Evolutionary conservation across 805 yeast genomes (phyloP).

Genomic region (Barnettozyma californica): DNA sequence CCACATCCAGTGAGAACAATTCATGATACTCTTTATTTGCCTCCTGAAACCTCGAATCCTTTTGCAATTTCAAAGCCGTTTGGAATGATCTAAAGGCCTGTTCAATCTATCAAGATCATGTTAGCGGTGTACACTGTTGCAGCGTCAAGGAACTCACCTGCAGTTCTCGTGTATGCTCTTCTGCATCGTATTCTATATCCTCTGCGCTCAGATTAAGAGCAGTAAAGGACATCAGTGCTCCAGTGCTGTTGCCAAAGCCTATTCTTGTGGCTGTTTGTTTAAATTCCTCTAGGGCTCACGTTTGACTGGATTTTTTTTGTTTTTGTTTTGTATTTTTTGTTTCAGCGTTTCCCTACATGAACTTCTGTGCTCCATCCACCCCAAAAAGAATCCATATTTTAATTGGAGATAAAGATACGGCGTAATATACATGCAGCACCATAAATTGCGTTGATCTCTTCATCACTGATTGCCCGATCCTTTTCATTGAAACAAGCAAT

Average conservation of each 20-base stretch:
- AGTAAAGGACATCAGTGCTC: constrained; percentile 52
- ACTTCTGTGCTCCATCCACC: too few species aligned
- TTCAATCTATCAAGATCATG: constrained; percentile 36
- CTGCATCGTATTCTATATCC: constrained; percentile 61
- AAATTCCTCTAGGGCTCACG: not conserved
- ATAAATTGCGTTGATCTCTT: constrained; percentile 39
- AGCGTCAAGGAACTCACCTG: constrained; percentile 39
- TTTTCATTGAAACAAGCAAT: constrained; percentile 40
- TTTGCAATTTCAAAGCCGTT: constrained; percentile 60
- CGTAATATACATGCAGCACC: constrained; percentile 44
- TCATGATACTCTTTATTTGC: constrained; percentile 55
- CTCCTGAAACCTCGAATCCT: constrained; percentile 37
- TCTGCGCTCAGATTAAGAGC: constrained; percentile 79
- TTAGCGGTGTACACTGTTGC: constrained; percentile 19
- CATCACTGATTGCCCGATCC: constrained; percentile 28
- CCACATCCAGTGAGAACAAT: constrained; percentile 63
- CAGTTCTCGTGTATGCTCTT: constrained; percentile 86
- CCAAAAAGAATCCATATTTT: too few species aligned
- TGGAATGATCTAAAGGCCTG: constrained; percentile 76
- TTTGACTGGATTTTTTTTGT: not conserved
- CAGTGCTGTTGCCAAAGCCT: not conserved
- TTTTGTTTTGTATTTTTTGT: not conserved
- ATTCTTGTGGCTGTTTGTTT: not conserved
- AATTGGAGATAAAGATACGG: constrained; percentile 33
- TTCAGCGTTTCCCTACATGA: not conserved